Evolutionary conservation across 2,329 filamentous ascomycete species (phyloP), one percentile per base, ranked within the genome.

Genomic region (Emmonsiellopsis sp.): DNA sequence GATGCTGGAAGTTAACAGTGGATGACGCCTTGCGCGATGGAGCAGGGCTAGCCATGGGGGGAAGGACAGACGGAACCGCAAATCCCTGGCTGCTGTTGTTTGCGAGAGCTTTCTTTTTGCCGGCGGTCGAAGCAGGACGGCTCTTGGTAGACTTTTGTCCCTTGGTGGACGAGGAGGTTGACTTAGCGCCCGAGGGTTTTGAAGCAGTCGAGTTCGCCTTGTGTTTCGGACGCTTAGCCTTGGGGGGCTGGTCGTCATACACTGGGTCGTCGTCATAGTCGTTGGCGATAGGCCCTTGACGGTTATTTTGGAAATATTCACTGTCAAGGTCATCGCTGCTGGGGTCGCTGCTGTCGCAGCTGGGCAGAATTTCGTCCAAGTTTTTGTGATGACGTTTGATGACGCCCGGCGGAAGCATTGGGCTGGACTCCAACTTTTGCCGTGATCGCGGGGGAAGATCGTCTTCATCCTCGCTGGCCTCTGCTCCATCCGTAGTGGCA

Each of bases 401-500:
- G 41, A 67, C 62, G 13, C 70, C 66, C 7, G 75, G 74, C 5
- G 76, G 71, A 46, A 76, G 65, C 64, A 70, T 68, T 54, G 65
- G 70, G 60, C 69, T 72, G 6, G 69, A 70, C 34, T 71, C 69
- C 35, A 68, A 57, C 53, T 68, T 64, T 34, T 69, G 63, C 73
- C 79, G 63, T 76, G 62, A 67, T 54, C 67, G 65, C 34, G 65
- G 61, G 13, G 73, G 71, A 16, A 73, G 79, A 48, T 81, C 82
- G 50, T 79, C 73, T 37, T 86, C 84, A 54, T 76, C 73, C 38
- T 86, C 84, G 63, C 82, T 76, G 51, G 72, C 74, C 37, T 76
- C 74, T 50, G 89, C 87, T 53, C 79, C 81, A 54, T 93, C 87
- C 61, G 87, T 91, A 47, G 87, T 93, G 53, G 88, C 89, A 52